Evolutionary conservation across 768 basidiomycete genomes (phyloP).

Genomic region (Pleurotus tuber-regium): DNA sequence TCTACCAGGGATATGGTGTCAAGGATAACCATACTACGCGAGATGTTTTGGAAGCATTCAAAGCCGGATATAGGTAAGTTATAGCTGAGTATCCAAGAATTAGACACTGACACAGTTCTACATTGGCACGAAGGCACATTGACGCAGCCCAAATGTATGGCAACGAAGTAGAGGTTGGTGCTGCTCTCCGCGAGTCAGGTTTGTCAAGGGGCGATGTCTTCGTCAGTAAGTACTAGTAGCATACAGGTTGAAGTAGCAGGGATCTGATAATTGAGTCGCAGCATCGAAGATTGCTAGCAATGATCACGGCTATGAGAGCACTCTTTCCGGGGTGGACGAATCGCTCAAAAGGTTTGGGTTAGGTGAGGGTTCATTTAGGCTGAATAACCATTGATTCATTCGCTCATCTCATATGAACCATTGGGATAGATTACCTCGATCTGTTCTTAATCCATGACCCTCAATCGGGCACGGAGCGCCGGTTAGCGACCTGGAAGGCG

Average conservation of each 20-base stretch:
- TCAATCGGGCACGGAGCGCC: slow-evolving; percentile 54
- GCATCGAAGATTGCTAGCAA: slow-evolving; percentile 15
- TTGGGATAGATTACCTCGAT: slow-evolving; percentile 60
- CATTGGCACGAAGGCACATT: slow-evolving; percentile 41
- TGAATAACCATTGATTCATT: slow-evolving; percentile 11
- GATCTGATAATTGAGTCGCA: background rate
- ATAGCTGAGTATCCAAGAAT: background rate
- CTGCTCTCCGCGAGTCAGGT: slow-evolving; percentile 46
- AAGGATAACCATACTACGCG: slow-evolving; percentile 47
- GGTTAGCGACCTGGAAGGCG: slow-evolving; percentile 72
- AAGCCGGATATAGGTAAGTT: slow-evolving; percentile 52
- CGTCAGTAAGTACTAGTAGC: slow-evolving; percentile 40
- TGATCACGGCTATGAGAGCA: slow-evolving; percentile 9
- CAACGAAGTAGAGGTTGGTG: slow-evolving; percentile 51
- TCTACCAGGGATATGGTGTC: no score
- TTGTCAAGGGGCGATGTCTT: slow-evolving; percentile 48
- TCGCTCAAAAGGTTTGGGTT: background rate
- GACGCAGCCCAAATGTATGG: slow-evolving; percentile 58
- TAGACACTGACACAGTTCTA: background rate
- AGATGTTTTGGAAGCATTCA: slow-evolving; percentile 54
- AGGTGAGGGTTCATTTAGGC: background rate
- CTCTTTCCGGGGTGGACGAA: background rate
- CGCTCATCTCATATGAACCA: no score
- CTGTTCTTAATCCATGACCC: slow-evolving; percentile 81
- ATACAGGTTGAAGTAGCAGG: background rate